Evolutionary conservation across 257 asterid species (phyloP).

Genomic region (Solanum arcanum): DNA sequence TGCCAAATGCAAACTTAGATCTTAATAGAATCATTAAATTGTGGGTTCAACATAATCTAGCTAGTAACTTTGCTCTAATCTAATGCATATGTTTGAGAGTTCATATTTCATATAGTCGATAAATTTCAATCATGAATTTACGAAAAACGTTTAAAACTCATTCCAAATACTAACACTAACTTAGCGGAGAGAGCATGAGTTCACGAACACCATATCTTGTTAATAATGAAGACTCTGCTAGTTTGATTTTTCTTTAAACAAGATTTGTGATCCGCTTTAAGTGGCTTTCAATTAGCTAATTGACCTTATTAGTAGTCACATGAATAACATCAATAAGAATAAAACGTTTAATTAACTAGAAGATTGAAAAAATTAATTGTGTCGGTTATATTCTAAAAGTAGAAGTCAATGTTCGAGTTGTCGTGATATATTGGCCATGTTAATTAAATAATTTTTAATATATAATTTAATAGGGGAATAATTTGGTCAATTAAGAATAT

Average conservation of each 20-base stretch:
- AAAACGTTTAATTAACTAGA: not conserved
- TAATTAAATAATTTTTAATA: not conserved
- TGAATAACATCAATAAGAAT: not conserved
- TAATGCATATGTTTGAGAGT: not conserved
- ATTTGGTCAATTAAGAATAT: not conserved
- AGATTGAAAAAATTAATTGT: not conserved
- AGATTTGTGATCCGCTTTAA: not conserved
- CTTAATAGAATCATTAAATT: not conserved
- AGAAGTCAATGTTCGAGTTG: not conserved
- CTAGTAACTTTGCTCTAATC: not conserved
- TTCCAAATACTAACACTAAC: not conserved
- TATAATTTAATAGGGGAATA: not conserved
- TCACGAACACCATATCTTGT: not conserved
- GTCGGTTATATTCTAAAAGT: not conserved
- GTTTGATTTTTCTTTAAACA: not conserved
- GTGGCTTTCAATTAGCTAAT: not conserved
- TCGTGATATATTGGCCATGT: not conserved
- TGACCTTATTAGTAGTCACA: not conserved
- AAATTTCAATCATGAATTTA: not conserved
- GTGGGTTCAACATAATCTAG: not conserved
- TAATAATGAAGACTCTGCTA: not conserved
- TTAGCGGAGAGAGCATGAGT: rapidly evolving
- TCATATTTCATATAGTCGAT: not conserved
- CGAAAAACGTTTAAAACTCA: too few species aligned
- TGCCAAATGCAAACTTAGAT: not conserved